Conservation (phyloP, 495 filamentous ascomycete genomes). For the Oidiodendron maius region DNA sequence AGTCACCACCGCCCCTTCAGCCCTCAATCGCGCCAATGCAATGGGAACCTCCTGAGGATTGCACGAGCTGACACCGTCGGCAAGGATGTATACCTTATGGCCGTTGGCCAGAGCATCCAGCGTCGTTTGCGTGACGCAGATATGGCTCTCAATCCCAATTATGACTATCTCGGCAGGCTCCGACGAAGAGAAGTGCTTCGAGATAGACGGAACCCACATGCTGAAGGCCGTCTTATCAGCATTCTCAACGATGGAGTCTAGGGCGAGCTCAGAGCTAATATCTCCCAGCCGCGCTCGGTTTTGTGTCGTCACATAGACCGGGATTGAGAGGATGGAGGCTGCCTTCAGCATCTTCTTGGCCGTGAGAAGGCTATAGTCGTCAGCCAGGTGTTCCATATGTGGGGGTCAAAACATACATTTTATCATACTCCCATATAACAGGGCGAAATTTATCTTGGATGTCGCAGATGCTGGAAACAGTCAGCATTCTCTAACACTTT, state of each 20-base stretch:
- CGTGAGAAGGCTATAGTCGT: slow-evolving; percentile 40
- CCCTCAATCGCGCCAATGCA: slow-evolving; percentile 68
- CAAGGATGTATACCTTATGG: slow-evolving; percentile 79
- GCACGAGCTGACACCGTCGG: slow-evolving; percentile 86
- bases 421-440: slow-evolving; percentile 76
- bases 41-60: slow-evolving; percentile 76
- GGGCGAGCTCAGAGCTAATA: slow-evolving; percentile 58
- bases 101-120: slow-evolving; percentile 70
- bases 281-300: slow-evolving; percentile 66
- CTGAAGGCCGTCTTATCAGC: slow-evolving; percentile 74
- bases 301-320: slow-evolving; percentile 82
- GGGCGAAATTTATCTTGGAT: slow-evolving; percentile 89
- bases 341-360: slow-evolving; percentile 48
- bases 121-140: slow-evolving; percentile 90
- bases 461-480: slow-evolving; percentile 71
- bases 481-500: not conserved
- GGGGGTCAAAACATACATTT: slow-evolving; percentile 48
- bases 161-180: slow-evolving; percentile 44
- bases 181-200: slow-evolving; percentile 32
- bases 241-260: slow-evolving; percentile 26
- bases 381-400: not conserved
- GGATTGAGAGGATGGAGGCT: slow-evolving; percentile 60
- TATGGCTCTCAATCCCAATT: slow-evolving; percentile 89
- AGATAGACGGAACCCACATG: slow-evolving; percentile 58
- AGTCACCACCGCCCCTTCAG: slow-evolving; percentile 74